Conservation (phyloP, 73 alveolate species). For the Tetrahymena malaccensis region DNA sequence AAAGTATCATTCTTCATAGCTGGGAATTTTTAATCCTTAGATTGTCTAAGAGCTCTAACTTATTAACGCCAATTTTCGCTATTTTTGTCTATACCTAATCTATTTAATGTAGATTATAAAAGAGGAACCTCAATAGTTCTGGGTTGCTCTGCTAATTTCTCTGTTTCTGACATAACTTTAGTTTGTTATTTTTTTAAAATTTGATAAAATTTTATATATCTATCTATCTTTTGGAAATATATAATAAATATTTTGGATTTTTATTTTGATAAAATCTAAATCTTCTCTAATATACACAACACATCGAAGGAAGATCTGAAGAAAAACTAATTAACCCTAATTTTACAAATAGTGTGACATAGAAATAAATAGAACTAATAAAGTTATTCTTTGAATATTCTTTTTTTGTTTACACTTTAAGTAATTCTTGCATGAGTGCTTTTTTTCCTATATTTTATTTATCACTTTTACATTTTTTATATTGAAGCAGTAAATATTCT, state of each 20-base stretch:
- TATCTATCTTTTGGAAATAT: not conserved
- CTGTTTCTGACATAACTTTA: not conserved
- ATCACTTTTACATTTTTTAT: not conserved
- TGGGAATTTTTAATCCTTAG: not conserved
- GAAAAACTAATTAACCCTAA: not conserved
- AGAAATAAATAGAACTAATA: not conserved
- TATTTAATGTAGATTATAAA: not conserved
- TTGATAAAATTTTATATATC: not conserved
- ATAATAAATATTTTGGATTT: not conserved
- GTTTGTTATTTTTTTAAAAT: not conserved
- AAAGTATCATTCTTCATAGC: not conserved
- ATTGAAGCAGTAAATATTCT: no score
- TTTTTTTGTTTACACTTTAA: not conserved
- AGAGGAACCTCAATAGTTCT: not conserved
- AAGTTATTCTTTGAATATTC: not conserved
- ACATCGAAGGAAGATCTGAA: not conserved
- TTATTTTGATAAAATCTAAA: not conserved
- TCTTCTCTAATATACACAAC: not conserved
- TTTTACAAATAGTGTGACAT: not conserved
- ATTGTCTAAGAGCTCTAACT: not conserved
- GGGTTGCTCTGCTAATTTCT: not conserved
- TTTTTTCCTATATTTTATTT: no score
- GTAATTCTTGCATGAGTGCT: not conserved
- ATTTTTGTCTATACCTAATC: not conserved
- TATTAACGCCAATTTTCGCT: not conserved